phyloP scores from a whole-genome alignment of 805 yeast species.

The Starmerella khaoyaiensis region DNA sequence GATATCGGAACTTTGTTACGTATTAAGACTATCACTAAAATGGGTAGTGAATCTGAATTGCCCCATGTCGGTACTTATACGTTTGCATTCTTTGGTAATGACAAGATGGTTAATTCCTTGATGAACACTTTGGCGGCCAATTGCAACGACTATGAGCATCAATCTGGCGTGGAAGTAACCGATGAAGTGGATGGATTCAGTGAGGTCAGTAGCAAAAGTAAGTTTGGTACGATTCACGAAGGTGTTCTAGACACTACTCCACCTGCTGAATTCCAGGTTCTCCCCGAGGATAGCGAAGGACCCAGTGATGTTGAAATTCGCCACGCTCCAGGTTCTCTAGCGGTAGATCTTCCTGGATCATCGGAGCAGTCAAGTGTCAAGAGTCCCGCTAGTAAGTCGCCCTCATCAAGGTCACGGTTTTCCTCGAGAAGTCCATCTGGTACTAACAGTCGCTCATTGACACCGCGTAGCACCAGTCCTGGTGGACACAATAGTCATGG shows the following conservation, averaged over 20 bases:
- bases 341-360: too few species aligned
- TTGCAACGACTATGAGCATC: slow-evolving; percentile 6
- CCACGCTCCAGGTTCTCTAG: too few species aligned
- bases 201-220: neutral
- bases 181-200: neutral
- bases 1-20: slow-evolving; percentile 39
- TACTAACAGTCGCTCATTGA: too few species aligned
- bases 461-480: too few species aligned
- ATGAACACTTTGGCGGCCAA: neutral
- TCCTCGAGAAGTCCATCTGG: too few species aligned
- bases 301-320: too few species aligned
- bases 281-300: neutral
- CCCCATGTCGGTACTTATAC: slow-evolving; percentile 6
- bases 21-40: slow-evolving; percentile 5
- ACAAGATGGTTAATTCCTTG: neutral
- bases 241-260: slow-evolving; percentile 15
- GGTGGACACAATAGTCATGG: too few species aligned
- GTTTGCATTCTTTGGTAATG: slow-evolving; percentile 14
- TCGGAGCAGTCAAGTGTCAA: too few species aligned
- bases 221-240: slow-evolving; percentile 7
- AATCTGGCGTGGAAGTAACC: neutral
- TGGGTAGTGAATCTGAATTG: neutral
- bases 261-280: slow-evolving; percentile 3
- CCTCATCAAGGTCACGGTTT: too few species aligned
- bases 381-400: too few species aligned